Base-by-base conservation (phyloP, 345 rosid genomes). In the Populus davidiana region DNA sequence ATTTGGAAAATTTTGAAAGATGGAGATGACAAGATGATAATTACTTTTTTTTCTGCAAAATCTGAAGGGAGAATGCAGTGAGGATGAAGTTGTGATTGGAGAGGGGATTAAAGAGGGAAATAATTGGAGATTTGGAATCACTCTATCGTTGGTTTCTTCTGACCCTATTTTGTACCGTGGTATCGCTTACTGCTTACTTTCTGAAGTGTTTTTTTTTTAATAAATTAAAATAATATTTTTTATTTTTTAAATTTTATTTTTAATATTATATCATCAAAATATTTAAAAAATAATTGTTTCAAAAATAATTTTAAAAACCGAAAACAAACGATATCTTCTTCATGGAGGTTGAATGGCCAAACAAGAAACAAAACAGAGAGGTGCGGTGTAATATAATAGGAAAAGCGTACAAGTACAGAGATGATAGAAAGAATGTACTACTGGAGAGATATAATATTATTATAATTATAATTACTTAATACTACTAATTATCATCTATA, bases 361-460 rank as follows among this genome's bases (percentile, higher is more conserved):
- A 75, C 83, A 81, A 67, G 79, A 72, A 65, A 72, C 70, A 59
- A 62, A 49, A 50, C 12, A 70, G 41, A 73, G 65, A 47, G 83
- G 77, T 43, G 80, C 76, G 83, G 63, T n/a, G 63, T 59, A 3
- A n/a, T 82, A 44, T 74, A 74, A 80, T 70, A 75, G 83, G 70
- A 77, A 79, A 81, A 79, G 81, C 74, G 47, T 59, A 33, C 36
- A 20, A 43, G 61, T 11, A 29, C 5, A 66, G 20, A 47, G 41
- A 68, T 33, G 59, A 52, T 14, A 68, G 31, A 43, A 25, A 21
- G 27, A 56, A 56, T 56, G n/a, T 56, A 56, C 9, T 3, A 9
- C 21, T 56, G 63, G 63, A 56, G 63, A 59, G 63, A 59, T n/a
- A 59, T n/a, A n/a, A 59, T 23, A n/a, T 56, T n/a, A 56, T 56